Evolutionary conservation across 139 green algal genomes (phyloP), one percentile per base, ranked within the genome.

Genomic region (Spirogloea muscicola): DNA sequence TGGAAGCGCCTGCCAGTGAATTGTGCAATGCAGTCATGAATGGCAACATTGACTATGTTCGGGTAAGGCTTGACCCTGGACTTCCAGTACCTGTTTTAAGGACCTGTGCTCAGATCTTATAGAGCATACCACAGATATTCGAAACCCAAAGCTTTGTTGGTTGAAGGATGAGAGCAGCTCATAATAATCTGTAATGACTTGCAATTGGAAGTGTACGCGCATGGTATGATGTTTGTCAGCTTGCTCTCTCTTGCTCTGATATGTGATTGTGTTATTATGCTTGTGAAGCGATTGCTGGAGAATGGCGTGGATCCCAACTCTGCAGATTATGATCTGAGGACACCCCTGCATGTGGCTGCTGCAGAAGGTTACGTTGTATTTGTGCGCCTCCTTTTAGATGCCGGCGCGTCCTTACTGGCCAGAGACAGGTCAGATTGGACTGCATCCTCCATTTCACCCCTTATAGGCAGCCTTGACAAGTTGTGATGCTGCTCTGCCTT

Each of bases 261-360:
- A 25, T 16, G 10, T 51, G 13, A 25, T 51, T 16, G 10, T 51
- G 13, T 51, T 16, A 10, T 51, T 16, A 10, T 51, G 13, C 43
- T 51, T 51, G 13, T 82, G 37, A n/a, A 69, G 44, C 52, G 62
- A 16, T 38, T 84, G 25, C 48, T 84, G 27, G 64, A 77, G 4
- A 79, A 77, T 27, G 76, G 76, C 1, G 42, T 84, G 29, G 76
- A 83, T 27, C 62, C 76, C 7, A 63, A 84, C 43, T 37, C 57
- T 6, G 69, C 49, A 3, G 82, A 86, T 59, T 85, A 86, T 39
- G 82, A 86, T 49, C 36, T 64, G 43, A 72, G 82, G 10, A 86
- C 77, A 27, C 49, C 82, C 59, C 49, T 86, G 36, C 82, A 86
- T 42, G 69, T 86, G 51, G 82, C 82, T 21, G 60, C 60, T 18